A percentile compares a stretch with the other conserved stretches of the same genome.
These are phyloP conservation scores for Suillus lakei DNA, from an alignment of 768 basidiomycete species.

Conservation along the genomic window DNA sequence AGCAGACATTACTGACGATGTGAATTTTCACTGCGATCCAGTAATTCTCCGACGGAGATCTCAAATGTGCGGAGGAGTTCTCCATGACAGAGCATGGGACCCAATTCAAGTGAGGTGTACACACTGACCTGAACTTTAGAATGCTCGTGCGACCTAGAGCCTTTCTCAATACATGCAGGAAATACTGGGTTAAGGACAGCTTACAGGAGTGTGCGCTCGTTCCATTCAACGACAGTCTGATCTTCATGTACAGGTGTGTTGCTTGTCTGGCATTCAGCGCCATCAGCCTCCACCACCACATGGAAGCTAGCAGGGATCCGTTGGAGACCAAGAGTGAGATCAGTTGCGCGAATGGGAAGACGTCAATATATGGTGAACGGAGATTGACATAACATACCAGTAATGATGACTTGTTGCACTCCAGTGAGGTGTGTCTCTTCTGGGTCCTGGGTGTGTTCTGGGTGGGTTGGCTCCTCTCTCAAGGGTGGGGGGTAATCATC, in stretches of 20 bases:
- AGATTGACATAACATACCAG: too few relatives aligned
- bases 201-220: background rate
- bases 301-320: slow-evolving; percentile 17
- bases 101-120: too few relatives aligned
- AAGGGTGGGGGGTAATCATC: background rate
- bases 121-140: too few relatives aligned
- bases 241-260: background rate
- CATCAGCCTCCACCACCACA: background rate
- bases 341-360: slow-evolving; percentile 8
- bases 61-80: too few relatives aligned
- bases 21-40: too few relatives aligned
- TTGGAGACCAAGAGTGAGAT: slow-evolving; percentile 4
- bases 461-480: too few relatives aligned
- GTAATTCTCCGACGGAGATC: too few relatives aligned
- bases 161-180: background rate
- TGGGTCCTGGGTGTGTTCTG: too few relatives aligned
- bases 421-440: too few relatives aligned
- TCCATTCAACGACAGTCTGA: background rate
- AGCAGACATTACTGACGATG: background rate
- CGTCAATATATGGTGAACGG: too few relatives aligned
- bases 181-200: background rate
- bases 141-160: slow-evolving; percentile 1
- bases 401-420: too few relatives aligned
- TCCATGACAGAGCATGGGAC: too few relatives aligned
- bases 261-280: background rate